Evolutionary conservation across 2,329 filamentous ascomycete genomes (phyloP).

Genomic region (Fusarium sp.): DNA sequence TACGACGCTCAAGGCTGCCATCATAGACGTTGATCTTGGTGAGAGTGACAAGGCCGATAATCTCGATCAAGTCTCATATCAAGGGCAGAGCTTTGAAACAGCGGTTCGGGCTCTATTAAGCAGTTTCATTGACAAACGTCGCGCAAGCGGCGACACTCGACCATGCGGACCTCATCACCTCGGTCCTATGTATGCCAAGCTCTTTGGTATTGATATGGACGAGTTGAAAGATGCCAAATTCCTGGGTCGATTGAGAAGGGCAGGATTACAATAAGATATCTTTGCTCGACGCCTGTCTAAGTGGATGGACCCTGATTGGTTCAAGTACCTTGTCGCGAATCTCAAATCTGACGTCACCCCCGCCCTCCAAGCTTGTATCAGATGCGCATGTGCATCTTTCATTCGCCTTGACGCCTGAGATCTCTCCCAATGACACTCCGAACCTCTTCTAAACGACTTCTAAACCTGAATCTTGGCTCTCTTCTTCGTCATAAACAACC

Average conservation of each 20-base stretch:
- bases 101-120: background rate
- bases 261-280: no score
- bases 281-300: background rate
- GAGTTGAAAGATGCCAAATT: conserved; percentile 9
- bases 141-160: conserved; percentile 11
- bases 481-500: conserved; percentile 5
- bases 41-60: background rate
- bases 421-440: conserved; percentile 38
- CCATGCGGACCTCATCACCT: conserved; percentile 15
- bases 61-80: background rate
- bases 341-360: conserved; percentile 51
- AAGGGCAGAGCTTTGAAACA: conserved; percentile 1
- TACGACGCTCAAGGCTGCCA: conserved; percentile 3
- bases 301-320: conserved; percentile 14
- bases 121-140: conserved; percentile 5
- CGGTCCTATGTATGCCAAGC: background rate
- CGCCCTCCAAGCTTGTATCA: conserved; percentile 39
- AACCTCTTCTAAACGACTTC: conserved; percentile 19
- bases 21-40: conserved; percentile 1
- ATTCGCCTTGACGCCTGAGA: conserved; percentile 31
- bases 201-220: conserved; percentile 7
- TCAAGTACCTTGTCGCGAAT: conserved; percentile 4
- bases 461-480: conserved; percentile 9
- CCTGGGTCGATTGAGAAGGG: background rate
- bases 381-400: conserved; percentile 23